Conservation (phyloP, 805 yeast species). For the Maudiozyma serrabonitensis region DNA sequence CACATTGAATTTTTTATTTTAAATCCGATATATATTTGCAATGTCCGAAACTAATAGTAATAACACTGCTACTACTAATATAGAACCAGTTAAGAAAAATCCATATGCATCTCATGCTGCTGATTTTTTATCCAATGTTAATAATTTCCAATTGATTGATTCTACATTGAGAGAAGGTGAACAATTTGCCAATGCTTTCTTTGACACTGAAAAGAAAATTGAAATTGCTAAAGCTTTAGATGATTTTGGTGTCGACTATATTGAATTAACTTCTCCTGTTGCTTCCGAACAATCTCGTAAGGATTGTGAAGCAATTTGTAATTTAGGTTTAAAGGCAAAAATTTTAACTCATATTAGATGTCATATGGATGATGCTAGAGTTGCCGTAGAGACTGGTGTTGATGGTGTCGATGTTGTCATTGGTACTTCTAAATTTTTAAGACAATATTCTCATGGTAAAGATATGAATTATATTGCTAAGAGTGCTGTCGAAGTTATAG, state of each 20-base stretch:
- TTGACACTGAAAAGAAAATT: constrained; percentile 86
- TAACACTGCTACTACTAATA: not conserved
- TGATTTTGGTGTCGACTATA: constrained; percentile 96
- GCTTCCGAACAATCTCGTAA: constrained; percentile 88
- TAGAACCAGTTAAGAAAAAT: constrained; percentile 32
- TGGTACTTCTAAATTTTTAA: constrained; percentile 90
- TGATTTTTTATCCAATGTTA: constrained; percentile 83
- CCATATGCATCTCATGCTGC: constrained; percentile 96
- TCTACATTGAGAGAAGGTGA: constrained; percentile 97
- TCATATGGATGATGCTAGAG: constrained; percentile 97
- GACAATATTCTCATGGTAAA: constrained; percentile 94
- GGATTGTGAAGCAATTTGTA: constrained; percentile 98
- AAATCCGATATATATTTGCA: not conserved
- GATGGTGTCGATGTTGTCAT: constrained; percentile 98
- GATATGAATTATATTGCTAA: constrained; percentile 97
- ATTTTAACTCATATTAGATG: constrained; percentile 94
- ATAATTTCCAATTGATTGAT: constrained; percentile 83
- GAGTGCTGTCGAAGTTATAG: constrained; percentile 92
- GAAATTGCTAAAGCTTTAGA: constrained; percentile 95
- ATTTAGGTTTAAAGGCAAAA: constrained; percentile 90
- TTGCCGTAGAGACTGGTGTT: constrained; percentile 97
- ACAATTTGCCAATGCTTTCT: constrained; percentile 96
- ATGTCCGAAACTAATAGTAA: not conserved
- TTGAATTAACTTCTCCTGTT: constrained; percentile 94
- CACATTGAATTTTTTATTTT: too few species aligned